Conservation (phyloP, 2,329 filamentous ascomycete genomes). For the Trichoderma koningiopsis region DNA sequence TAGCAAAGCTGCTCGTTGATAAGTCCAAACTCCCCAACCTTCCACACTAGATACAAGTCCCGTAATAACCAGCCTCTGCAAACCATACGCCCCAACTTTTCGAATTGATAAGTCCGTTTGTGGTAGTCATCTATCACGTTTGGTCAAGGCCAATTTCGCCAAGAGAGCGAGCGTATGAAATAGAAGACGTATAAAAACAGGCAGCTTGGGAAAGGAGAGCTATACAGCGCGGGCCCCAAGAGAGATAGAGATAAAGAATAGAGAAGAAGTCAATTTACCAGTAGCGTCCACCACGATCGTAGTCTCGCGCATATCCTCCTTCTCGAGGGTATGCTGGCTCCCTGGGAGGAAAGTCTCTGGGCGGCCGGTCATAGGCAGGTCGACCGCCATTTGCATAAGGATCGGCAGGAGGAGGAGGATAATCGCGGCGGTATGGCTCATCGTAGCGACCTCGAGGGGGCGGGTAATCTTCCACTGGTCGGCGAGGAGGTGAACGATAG, state of each 20-base stretch:
- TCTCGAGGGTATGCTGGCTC: conserved; percentile 45
- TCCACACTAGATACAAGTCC: neutral
- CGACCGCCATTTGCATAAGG: conserved; percentile 60
- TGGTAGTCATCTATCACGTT: conserved; percentile 39
- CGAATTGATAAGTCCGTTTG: conserved; percentile 5
- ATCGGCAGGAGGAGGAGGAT: conserved; percentile 66
- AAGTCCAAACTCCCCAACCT: conserved; percentile 7
- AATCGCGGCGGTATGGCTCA: conserved; percentile 73
- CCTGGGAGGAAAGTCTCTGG: conserved; percentile 54
- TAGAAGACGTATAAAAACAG: conserved; percentile 9
- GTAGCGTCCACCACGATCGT: conserved; percentile 54
- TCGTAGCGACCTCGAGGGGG: conserved; percentile 71
- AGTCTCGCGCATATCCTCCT: conserved; percentile 50
- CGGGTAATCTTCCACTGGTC: conserved; percentile 75
- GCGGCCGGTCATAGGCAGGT: conserved; percentile 57
- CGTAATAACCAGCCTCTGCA: neutral
- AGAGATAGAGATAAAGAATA: conserved; percentile 13
- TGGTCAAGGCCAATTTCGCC: conserved; percentile 42
- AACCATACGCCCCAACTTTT: conserved; percentile 8
- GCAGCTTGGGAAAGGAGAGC: neutral
- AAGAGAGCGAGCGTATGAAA: conserved; percentile 26
- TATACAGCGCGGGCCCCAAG: neutral
- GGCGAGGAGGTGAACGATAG: conserved; percentile 78
- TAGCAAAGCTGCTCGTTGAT: conserved; percentile 21
- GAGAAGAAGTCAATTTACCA: conserved; percentile 47